These are phyloP conservation scores for Lophiotrema nucula DNA, from an alignment of 495 filamentous ascomycete genomes.

Conservation along the genomic window DNA sequence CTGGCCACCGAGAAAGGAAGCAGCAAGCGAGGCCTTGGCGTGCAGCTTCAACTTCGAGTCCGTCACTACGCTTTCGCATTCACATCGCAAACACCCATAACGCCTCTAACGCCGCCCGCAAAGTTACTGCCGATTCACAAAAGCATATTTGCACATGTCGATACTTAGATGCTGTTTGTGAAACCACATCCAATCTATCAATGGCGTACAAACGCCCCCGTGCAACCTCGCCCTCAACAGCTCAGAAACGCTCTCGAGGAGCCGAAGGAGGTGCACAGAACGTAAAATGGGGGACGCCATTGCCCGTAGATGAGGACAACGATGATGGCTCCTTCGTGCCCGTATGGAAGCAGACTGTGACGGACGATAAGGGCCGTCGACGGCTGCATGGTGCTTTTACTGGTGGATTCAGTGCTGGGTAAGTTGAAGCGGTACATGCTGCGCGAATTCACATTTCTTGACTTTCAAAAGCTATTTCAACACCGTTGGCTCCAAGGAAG, in stretches of 20 bases:
- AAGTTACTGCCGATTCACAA: too few relatives aligned
- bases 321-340: slow-evolving; percentile 95
- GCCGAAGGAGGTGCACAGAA: slow-evolving; percentile 6
- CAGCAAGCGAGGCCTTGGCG: too few relatives aligned
- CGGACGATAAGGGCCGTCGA: slow-evolving; percentile 87
- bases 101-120: too few relatives aligned
- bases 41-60: too few relatives aligned
- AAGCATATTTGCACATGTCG: too few relatives aligned
- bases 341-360: slow-evolving; percentile 95
- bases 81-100: too few relatives aligned
- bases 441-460: slow-evolving; percentile 10
- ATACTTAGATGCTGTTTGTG: too few relatives aligned
- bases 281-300: slow-evolving; percentile 62
- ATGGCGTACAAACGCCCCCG: slow-evolving; percentile 77
- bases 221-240: slow-evolving; percentile 60
- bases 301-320: slow-evolving; percentile 73
- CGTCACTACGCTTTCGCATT: too few relatives aligned
- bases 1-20: too few relatives aligned
- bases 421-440: slow-evolving; percentile 37
- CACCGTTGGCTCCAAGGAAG: slow-evolving; percentile 96
- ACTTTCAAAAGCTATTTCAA: slow-evolving; percentile 77
- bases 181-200: not conserved
- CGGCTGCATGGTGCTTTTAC: slow-evolving; percentile 95
- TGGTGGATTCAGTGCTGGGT: slow-evolving; percentile 95
- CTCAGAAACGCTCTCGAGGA: slow-evolving; percentile 45